Base-by-base conservation (phyloP, 73 alveolate genomes). In the Loxodes magnus region DNA sequence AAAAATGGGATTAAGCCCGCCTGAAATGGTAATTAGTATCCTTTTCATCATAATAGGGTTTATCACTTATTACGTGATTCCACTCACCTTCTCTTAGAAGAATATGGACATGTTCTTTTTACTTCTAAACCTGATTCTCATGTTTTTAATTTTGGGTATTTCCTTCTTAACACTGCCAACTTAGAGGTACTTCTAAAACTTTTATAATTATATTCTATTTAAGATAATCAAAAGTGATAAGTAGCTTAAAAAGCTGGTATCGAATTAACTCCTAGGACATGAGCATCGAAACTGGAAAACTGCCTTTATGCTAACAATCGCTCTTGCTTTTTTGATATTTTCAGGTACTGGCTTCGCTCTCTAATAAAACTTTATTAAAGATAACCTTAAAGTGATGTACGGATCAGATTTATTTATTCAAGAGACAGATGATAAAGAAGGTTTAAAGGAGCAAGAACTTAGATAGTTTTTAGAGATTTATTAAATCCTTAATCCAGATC, bases 131-230 rank as follows among this genome's bases (percentile, higher is more conserved):
- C 43, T 79, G 28, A 73, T 91, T 12, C 58, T 91, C 42, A 56
- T 91, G 23, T 57, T 80, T 5, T 87, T 91, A 97, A 72, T 91
- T 27, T 23, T 91, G 23, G 98, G 98, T n/a, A 59, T 91, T 31
- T 74, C 90, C 14, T 54, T 91, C 14, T 44, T 91, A 6, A 54
- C 84, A 2, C 79, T 72, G 37, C 31, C 87, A 21, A 20, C 84
- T 0, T 62, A 77, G 17, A 91, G 91, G 3, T 57, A 44, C 48
- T 27, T 91, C 6, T 84, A 91, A 43, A 74, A 66, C 44, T 22
- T 41, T 0, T 48, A 71, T 17, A 56, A 83, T 4, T 26, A 59
- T 36, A 10, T 72, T 4, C 28, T 81, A 7, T 56, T 79, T 54
- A 64, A 59, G 38, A 42, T 74, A 35, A 48, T 57, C 65, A 70